These are phyloP conservation scores for Beauveria brongniartii DNA, from an alignment of 2,329 filamentous ascomycete genomes.

Conservation along the genomic window DNA sequence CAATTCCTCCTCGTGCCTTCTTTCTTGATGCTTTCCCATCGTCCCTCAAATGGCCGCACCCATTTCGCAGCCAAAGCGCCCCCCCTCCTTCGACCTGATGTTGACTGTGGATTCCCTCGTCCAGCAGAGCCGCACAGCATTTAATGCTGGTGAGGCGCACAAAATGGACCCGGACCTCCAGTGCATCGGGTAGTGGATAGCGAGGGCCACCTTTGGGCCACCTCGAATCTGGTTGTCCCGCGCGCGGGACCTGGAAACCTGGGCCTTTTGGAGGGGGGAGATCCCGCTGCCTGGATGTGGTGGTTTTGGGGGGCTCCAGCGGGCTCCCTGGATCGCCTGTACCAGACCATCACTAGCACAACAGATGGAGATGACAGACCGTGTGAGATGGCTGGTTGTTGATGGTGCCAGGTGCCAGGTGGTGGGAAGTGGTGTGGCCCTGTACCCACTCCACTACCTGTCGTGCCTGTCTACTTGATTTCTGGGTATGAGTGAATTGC, in stretches of 20 bases:
- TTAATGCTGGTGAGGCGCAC: slow-evolving; percentile 9
- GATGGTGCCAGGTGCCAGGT: neutral
- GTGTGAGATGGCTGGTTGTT: neutral
- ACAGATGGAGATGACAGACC: neutral
- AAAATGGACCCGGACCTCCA: slow-evolving; percentile 1
- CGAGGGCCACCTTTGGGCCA: neutral
- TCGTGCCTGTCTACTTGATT: no score
- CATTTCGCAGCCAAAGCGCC: neutral
- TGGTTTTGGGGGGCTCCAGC: neutral
- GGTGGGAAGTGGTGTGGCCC: neutral
- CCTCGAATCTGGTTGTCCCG: slow-evolving; percentile 4
- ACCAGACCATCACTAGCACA: neutral
- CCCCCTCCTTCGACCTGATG: slow-evolving; percentile 6
- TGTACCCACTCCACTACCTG: neutral
- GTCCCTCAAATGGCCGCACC: neutral
- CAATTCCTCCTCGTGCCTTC: neutral
- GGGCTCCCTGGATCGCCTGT: slow-evolving; percentile 5
- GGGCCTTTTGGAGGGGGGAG: neutral
- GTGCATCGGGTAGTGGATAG: slow-evolving; percentile 7
- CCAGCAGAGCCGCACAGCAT: slow-evolving; percentile 11
- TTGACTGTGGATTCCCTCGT: slow-evolving; percentile 11
- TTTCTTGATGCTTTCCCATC: neutral
- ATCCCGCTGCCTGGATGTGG: neutral
- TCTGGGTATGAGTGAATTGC: no score
- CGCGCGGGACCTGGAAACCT: neutral